Evolutionary conservation across 768 basidiomycete genomes (phyloP).

Genomic region (Agaricus sinodeliciosus): DNA sequence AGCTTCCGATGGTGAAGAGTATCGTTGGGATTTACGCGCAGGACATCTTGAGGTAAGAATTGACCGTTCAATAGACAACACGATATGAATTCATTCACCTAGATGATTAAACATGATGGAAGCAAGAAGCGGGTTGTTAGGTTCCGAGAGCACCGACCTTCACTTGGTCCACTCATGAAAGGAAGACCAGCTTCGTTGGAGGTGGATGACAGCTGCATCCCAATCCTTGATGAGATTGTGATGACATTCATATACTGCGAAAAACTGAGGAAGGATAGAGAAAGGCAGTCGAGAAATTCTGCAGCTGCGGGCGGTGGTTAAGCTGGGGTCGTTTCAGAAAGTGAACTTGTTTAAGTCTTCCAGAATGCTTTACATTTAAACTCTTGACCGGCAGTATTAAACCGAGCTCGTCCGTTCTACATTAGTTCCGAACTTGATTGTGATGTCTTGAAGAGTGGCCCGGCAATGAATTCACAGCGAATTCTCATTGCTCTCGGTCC

Average conservation of each 20-base stretch:
- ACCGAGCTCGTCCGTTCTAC: too few species aligned
- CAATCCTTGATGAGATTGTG: slow-evolving; percentile 23
- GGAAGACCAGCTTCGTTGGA: slow-evolving; percentile 19
- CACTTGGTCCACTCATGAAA: slow-evolving; percentile 10
- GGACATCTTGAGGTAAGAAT: slow-evolving; percentile 16
- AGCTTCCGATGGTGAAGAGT: slow-evolving; percentile 18
- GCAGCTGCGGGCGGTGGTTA: too few species aligned
- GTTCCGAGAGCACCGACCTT: slow-evolving; percentile 12
- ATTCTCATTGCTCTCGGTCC: too few species aligned
- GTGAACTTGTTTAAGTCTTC: too few species aligned
- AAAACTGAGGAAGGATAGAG: slow-evolving; percentile 19
- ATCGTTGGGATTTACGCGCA: slow-evolving; percentile 24
- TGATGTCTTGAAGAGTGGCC: too few species aligned
- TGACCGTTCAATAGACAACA: too few species aligned
- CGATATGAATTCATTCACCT: background rate
- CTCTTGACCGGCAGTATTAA: too few species aligned
- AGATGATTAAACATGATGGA: slow-evolving; percentile 17
- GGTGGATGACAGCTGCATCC: slow-evolving; percentile 17
- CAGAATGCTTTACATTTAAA: too few species aligned
- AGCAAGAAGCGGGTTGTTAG: slow-evolving; percentile 14
- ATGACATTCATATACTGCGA: slow-evolving; percentile 26
- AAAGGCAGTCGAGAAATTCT: background rate
- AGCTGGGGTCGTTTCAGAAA: too few species aligned
- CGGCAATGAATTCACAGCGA: too few species aligned
- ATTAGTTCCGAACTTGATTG: too few species aligned